Base-by-base conservation (phyloP, 2,329 filamentous ascomycete genomes). In the Fusarium anguioides region DNA sequence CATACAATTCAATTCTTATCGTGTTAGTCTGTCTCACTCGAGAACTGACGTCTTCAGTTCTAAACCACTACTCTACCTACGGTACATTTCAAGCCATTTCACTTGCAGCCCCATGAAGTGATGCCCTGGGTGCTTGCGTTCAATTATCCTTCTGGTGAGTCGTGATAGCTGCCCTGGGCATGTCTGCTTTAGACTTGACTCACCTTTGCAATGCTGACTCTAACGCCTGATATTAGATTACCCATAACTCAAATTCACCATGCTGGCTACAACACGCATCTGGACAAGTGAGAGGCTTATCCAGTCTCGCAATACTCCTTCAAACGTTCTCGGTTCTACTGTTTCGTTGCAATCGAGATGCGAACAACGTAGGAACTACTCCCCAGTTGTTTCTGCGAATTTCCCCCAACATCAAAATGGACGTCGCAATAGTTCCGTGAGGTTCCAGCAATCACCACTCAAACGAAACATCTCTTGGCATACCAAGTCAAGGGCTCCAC, bases 391-490 rank as follows among this genome's bases (percentile, higher is more conserved):
- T 18, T 86, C 84, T 27, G 79, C 79, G 41, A 66, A 80, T 26
- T 80, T 84, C 63, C 73, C 76, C 15, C 77, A 81, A 18, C 75
- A 77, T 20, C 77, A 80, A 36, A 81, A 85, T 49, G 62, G 80
- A 27, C 80, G 81, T 48, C 83, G 81, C 14, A 77, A 81, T 61
- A 79, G 80, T 51, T 61, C 72, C 6, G 36, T 81, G 12, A 82
- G 81, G 41, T 80, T 84, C 67, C 83, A 80, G 58, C 82, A 82
- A 66, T 74, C 79, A 52, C 75, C 79, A 4, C 58, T 85, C 20
- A 79, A 79, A 61, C 79, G 81, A 18, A 81, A 76, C 50, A 68
- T 82, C 4, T 78, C 79, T 2, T 86, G 84, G 83, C 81, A 85
- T 33, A 80, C 81, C 40, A 74, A 79, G 52, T 72, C 77, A 42